Percentiles rank a stretch among this genome's conserved stretches.
Evolutionary conservation across 257 asterid genomes (phyloP).

Genomic region (Misopates orontium): DNA sequence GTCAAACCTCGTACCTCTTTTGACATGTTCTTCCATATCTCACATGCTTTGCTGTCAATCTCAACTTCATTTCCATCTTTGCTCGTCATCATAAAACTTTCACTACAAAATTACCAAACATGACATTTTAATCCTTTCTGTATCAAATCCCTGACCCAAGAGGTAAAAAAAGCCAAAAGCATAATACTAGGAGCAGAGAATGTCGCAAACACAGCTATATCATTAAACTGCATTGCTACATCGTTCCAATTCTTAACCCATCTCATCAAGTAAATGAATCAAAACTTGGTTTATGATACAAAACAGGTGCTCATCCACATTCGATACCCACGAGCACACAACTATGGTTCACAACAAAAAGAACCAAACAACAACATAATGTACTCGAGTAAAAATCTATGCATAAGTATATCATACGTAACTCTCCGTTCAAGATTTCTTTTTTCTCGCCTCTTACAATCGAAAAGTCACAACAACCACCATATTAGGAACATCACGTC

Average conservation of each 20-base stretch:
- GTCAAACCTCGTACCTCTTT: conserved; percentile 32
- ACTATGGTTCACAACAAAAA: too few relatives aligned
- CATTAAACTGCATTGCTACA: neutral
- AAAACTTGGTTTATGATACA: conserved; percentile 4
- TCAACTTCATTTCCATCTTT: conserved; percentile 41
- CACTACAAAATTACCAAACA: conserved; percentile 44
- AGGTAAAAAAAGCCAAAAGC: neutral
- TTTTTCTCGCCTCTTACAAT: neutral
- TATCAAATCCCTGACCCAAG: neutral
- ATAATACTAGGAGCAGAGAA: too few relatives aligned
- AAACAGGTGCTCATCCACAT: too few relatives aligned
- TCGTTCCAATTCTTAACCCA: too few relatives aligned
- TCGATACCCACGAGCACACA: too few relatives aligned
- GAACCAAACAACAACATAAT: too few relatives aligned
- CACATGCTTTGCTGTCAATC: conserved; percentile 50
- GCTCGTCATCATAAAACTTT: conserved; percentile 41
- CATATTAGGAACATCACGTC: too few relatives aligned
- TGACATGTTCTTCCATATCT: conserved; percentile 57
- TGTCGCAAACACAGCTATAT: too few relatives aligned
- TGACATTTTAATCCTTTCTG: neutral
- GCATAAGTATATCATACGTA: too few relatives aligned
- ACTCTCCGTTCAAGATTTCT: too few relatives aligned
- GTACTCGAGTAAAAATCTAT: too few relatives aligned
- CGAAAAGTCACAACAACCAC: neutral
- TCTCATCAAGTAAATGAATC: neutral